Evolutionary conservation across 139 green algal genomes (phyloP), one percentile per base, ranked within the genome.

Genomic region (Micractinium sp.): DNA sequence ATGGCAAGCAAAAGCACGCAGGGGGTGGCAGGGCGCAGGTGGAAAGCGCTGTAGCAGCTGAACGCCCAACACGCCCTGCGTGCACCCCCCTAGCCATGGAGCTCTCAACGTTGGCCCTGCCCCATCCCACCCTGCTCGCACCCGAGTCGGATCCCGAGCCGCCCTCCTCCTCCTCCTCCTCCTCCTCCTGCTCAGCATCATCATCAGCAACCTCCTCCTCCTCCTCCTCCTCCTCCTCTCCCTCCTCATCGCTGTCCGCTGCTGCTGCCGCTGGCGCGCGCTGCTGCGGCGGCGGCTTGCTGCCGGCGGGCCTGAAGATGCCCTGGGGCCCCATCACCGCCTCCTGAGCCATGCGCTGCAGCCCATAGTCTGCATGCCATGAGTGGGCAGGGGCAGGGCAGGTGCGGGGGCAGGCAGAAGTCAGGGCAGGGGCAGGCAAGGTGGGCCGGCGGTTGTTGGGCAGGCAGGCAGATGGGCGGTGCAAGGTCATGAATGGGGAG

Each of bases 341-440:
- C 93, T 99, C 97, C 89, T 95, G 95, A n/a, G 93, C 90, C 97
- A 99, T 98, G 47, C 94, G 91, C 93, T 98, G 82, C 85, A 98
- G 89, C 1, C 97, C 97, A 85, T 98, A 99, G 91, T 99, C 97
- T 23, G 85, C 29, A 56, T 9, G 47, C n/a, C 7, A 27, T 71
- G 63, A 27, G 63, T 16, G 63, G 63, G 4, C 20, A 12, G 63
- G 63, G 63, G 63, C 22, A 12, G 63, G 63, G 63, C 20, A 27
- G 63, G 63, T 71, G 63, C 20, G 63, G 63, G 63, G 63, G 22
- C 63, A 71, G 63, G 63, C 20, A 23, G 22, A 56, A 5, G 47
- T 56, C 47, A 56, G 47, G 47, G 47, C 47, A 56, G 47, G 47
- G 47, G 47, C 5, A 56, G 47, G 7, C 47, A 56, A 9, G 47